Percentiles rank a stretch among this genome's conserved stretches.
Evolutionary conservation across 2,329 filamentous ascomycete species (phyloP).

Genomic region (Orbilia oligospora): DNA sequence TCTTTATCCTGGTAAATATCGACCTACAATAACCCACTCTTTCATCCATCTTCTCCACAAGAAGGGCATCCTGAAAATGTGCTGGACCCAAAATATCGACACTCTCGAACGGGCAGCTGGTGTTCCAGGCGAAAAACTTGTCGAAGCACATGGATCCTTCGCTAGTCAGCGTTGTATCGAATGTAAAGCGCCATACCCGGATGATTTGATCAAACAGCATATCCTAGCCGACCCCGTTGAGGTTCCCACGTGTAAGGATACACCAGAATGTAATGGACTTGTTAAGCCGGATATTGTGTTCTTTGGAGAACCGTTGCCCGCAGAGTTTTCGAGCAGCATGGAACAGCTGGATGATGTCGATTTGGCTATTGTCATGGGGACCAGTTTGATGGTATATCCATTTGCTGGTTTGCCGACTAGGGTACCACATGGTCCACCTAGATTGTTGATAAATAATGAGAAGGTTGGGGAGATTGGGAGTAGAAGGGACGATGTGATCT

Average conservation of each 20-base stretch:
- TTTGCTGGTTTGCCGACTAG: constrained; percentile 84
- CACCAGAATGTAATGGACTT: constrained; percentile 76
- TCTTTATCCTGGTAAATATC: constrained; percentile 89
- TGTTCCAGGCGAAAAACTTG: constrained; percentile 82
- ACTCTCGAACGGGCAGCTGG: constrained; percentile 85
- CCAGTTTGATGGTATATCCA: constrained; percentile 87
- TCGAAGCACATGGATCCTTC: constrained; percentile 97
- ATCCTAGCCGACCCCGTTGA: constrained; percentile 28
- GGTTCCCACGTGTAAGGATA: constrained; percentile 45
- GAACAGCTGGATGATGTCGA: constrained; percentile 76
- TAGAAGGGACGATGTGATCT: constrained; percentile 84
- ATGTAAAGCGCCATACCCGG: constrained; percentile 80
- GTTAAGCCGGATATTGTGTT: constrained; percentile 97
- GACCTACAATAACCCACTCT: constrained; percentile 88
- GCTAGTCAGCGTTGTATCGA: constrained; percentile 92
- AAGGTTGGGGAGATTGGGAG: constrained; percentile 83
- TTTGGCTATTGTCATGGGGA: constrained; percentile 87
- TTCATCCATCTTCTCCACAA: constrained; percentile 87
- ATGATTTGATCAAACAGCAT: constrained; percentile 70
- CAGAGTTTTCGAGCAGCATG: constrained; percentile 75
- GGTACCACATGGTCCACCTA: constrained; percentile 75
- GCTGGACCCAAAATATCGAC: constrained; percentile 98
- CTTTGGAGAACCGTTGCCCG: constrained; percentile 83
- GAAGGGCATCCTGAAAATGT: constrained; percentile 83
- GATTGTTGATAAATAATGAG: constrained; percentile 90